Base-by-base conservation (phyloP, 306 rosid species). In the Vicia villosa region DNA sequence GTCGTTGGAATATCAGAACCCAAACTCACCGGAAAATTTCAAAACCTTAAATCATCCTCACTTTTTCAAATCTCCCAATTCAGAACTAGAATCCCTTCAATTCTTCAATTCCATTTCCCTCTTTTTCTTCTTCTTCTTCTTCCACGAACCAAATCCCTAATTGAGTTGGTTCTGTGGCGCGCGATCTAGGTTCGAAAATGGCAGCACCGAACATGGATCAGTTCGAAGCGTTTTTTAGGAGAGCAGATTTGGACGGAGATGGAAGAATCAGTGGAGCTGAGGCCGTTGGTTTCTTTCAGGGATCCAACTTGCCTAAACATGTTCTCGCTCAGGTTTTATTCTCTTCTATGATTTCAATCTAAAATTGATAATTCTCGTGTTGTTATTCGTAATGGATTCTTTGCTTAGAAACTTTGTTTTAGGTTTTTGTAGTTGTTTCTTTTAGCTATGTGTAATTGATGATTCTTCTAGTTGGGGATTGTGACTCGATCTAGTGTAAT, bases 171-270 rank as follows among this genome's bases (percentile, higher is more conserved):
- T 80, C 69, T 1, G 63, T 47, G 28, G 69, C 49, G 42, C 36
- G 60, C 58, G 81, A 79, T 82, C 86, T 59, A 43, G 34, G 49
- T 10, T 6, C 6, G 1, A 1, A 4, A 56, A 86, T 83, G 83
- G 83, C 87, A 50, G 81, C 75, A 19, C 75, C 88, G 40, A 80
- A 81, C 56, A 77, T 76, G 94, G 96, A 93, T 93, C 91, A 85
- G 90, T 91, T 88, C 47, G 97, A 93, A 69, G 73, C 80, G 17
- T 88, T 50, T 80, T 93, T 93, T 51, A 45, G 88, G 70, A 76
- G 96, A 75, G 97, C 97, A 59, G 98, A 93, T 90, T 90, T 90
- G 81, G 97, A 93, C 45, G 97, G 98, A 22, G 98, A 93, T 87
- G 94, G 97, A 21, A 85, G 91, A 80, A 93, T 93, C 85, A 93